Conservation (phyloP, 257 asterid genomes). For the Fraxinus americana region DNA sequence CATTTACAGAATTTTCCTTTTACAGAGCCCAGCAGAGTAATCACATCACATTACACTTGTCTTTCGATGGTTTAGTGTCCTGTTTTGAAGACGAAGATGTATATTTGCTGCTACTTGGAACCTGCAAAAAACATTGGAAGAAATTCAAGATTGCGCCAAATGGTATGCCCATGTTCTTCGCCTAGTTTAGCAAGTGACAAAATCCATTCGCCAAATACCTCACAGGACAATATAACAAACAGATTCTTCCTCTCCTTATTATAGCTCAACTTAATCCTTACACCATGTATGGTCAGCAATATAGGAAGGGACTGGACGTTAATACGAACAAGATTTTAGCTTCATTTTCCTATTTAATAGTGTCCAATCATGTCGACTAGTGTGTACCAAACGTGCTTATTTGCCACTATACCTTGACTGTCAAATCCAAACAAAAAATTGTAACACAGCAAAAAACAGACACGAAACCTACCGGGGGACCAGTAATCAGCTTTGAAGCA, state of each 20-base stretch:
- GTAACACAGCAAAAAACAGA: constrained; percentile 1
- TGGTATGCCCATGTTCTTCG: not conserved
- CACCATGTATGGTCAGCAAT: no score
- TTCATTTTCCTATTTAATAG: no score
- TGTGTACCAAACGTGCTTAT: not conserved
- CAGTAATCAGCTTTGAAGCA: constrained; percentile 54
- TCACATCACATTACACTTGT: constrained; percentile 71
- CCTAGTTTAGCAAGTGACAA: no score
- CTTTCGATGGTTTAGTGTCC: constrained; percentile 71
- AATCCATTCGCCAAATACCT: no score
- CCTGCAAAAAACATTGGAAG: constrained; percentile 45
- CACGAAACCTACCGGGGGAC: constrained; percentile 66
- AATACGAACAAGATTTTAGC: no score
- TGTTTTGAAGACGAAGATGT: constrained; percentile 54
- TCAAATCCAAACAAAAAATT: not conserved
- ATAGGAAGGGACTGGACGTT: no score
- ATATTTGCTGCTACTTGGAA: constrained; percentile 48
- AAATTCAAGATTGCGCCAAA: not conserved
- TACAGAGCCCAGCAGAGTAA: not conserved
- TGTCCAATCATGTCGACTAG: not conserved
- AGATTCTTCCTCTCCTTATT: not conserved
- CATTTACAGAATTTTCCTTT: constrained; percentile 14
- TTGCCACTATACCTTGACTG: not conserved
- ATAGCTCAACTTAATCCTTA: no score
- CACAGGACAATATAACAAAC: not conserved